Conservation (phyloP, 352 stramenopile genomes). For the Phytopythium chamaehyphon region DNA sequence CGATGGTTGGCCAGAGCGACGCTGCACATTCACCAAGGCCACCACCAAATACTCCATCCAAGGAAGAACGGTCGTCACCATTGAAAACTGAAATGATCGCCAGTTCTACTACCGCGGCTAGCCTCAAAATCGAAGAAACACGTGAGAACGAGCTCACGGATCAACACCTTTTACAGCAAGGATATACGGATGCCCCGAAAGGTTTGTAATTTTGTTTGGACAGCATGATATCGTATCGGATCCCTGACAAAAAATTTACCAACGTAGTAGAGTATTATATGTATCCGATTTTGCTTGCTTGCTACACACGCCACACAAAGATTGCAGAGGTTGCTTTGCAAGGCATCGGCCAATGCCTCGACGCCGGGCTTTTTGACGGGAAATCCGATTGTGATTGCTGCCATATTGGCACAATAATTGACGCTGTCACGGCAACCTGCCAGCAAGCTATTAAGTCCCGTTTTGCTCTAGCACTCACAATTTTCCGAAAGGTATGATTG, state of each 20-base stretch:
- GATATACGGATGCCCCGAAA: too few species aligned
- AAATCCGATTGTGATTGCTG: constrained; percentile 25
- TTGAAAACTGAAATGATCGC: too few species aligned
- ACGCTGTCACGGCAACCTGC: constrained; percentile 65
- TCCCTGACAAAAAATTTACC: too few species aligned
- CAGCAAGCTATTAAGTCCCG: constrained; percentile 76
- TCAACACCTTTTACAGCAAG: too few species aligned
- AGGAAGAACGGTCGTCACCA: background rate
- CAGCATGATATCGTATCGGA: too few species aligned
- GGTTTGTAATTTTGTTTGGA: too few species aligned
- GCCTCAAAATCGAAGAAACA: too few species aligned
- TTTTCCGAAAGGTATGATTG: constrained; percentile 61
- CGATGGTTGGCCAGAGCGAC: constrained; percentile 2
- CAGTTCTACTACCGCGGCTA: too few species aligned
- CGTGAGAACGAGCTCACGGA: too few species aligned
- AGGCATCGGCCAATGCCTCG: constrained; percentile 53
- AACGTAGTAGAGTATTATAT: constrained; percentile 60
- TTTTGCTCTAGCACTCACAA: constrained; percentile 50
- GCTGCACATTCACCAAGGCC: background rate
- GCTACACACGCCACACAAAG: constrained; percentile 68
- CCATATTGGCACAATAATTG: constrained; percentile 47
- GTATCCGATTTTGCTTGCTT: constrained; percentile 71
- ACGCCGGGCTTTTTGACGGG: constrained; percentile 51
- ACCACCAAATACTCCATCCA: background rate
- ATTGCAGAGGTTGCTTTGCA: constrained; percentile 45